phyloP scores from a whole-genome alignment of 495 filamentous ascomycete species.

The Aspergillus cavernicola region DNA sequence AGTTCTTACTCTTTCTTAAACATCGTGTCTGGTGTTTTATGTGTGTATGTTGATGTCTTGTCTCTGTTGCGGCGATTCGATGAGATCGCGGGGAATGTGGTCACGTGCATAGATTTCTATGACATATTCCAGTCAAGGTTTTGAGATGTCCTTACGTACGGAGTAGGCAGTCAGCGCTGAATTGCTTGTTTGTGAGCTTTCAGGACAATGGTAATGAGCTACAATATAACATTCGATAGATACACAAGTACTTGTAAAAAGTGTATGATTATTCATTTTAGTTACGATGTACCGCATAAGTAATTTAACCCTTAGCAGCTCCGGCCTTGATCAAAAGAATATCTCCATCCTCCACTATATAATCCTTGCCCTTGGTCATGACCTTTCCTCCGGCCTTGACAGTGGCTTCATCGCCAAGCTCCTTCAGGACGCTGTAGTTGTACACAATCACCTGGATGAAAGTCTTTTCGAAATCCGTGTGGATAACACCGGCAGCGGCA shows the following conservation, averaged over 20 bases:
- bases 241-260: not conserved
- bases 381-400: constrained; percentile 94
- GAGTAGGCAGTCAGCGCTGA: no score
- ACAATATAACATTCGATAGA: no score
- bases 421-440: constrained; percentile 75
- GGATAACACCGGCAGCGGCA: constrained; percentile 95
- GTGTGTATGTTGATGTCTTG: not conserved
- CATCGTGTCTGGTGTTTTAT: constrained; percentile 50
- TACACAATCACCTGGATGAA: constrained; percentile 95
- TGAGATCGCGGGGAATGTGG: constrained; percentile 25
- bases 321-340: constrained; percentile 90
- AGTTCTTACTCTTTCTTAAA: constrained; percentile 83
- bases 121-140: not conserved
- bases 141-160: no score
- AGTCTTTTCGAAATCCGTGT: constrained; percentile 98
- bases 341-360: constrained; percentile 58
- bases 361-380: constrained; percentile 99
- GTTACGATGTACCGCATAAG: not conserved
- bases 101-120: constrained; percentile 25
- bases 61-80: constrained; percentile 5
- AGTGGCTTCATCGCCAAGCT: constrained; percentile 80
- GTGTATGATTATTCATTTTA: constrained; percentile 1
- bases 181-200: no score
- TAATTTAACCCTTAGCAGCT: constrained; percentile 72
- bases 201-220: no score